phyloP scores from a whole-genome alignment of 805 yeast species.

The Torulaspora indica region DNA sequence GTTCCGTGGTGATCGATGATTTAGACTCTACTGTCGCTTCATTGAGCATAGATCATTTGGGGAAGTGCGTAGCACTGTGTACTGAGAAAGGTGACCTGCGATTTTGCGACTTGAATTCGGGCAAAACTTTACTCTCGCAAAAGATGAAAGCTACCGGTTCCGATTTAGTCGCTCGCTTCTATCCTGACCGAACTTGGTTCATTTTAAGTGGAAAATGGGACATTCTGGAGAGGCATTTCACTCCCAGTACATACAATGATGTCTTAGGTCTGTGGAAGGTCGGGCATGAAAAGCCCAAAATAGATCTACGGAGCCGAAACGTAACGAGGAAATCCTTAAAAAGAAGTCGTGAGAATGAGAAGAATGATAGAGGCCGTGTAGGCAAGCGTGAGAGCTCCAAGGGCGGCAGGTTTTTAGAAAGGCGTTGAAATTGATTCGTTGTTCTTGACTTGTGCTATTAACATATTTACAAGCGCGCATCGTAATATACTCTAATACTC shows the following conservation, averaged over 20 bases:
- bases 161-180: constrained; percentile 21
- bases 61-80: constrained; percentile 24
- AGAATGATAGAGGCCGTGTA: constrained; percentile 7
- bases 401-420: constrained; percentile 17
- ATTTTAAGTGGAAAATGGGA: constrained; percentile 23
- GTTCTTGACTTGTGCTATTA: constrained; percentile 3
- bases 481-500: constrained; percentile 20
- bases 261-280: constrained; percentile 18
- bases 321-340: constrained; percentile 4
- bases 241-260: constrained; percentile 12
- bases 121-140: constrained; percentile 6
- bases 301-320: constrained; percentile 1
- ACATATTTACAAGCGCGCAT: constrained; percentile 10
- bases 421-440: constrained; percentile 3
- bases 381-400: constrained; percentile 12
- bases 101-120: constrained; percentile 19
- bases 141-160: constrained; percentile 9
- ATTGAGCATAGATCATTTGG: constrained; percentile 25
- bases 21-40: constrained; percentile 18
- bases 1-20: constrained; percentile 17
- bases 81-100: constrained; percentile 18
- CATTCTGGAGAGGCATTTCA: constrained; percentile 15
- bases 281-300: constrained; percentile 8
- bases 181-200: constrained; percentile 27
- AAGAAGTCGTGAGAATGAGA: constrained; percentile 3